A percentile compares a stretch with the other conserved stretches of the same genome.
phyloP scores from a whole-genome alignment of 495 filamentous ascomycete species.

The Podospora anserina region DNA sequence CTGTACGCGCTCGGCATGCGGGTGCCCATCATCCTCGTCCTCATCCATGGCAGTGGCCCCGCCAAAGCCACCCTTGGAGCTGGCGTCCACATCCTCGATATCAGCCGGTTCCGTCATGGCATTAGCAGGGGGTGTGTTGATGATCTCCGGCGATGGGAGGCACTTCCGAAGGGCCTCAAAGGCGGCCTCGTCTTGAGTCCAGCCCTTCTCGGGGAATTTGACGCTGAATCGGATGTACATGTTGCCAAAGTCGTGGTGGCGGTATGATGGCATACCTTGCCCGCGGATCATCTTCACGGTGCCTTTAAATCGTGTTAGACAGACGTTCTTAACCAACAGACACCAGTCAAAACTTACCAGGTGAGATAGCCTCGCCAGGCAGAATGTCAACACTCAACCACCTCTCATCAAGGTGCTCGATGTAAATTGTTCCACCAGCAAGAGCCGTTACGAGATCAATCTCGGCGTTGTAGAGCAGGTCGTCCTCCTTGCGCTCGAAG shows the following conservation, averaged over 20 bases:
- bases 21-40: slow-evolving; percentile 63
- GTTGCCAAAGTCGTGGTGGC: slow-evolving; percentile 95
- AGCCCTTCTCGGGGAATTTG: slow-evolving; percentile 80
- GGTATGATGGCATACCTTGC: slow-evolving; percentile 96
- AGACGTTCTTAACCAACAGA: not conserved
- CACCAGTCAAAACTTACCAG: slow-evolving; percentile 60
- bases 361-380: slow-evolving; percentile 89
- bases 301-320: slow-evolving; percentile 50
- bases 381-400: slow-evolving; percentile 90
- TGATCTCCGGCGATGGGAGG: slow-evolving; percentile 65
- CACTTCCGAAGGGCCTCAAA: slow-evolving; percentile 73
- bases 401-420: slow-evolving; percentile 96
- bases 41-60: slow-evolving; percentile 62
- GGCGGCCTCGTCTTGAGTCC: slow-evolving; percentile 52
- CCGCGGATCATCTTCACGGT: slow-evolving; percentile 90
- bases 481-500: slow-evolving; percentile 94
- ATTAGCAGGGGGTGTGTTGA: slow-evolving; percentile 64
- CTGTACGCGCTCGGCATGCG: slow-evolving; percentile 88
- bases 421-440: slow-evolving; percentile 78
- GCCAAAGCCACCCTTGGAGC: slow-evolving; percentile 69
- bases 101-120: slow-evolving; percentile 82
- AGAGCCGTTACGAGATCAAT: slow-evolving; percentile 96
- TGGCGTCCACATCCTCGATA: slow-evolving; percentile 78
- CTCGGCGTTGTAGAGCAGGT: slow-evolving; percentile 91
- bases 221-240: slow-evolving; percentile 97